Conservation (phyloP, 345 rosid species). For the Adansonia digitata region DNA sequence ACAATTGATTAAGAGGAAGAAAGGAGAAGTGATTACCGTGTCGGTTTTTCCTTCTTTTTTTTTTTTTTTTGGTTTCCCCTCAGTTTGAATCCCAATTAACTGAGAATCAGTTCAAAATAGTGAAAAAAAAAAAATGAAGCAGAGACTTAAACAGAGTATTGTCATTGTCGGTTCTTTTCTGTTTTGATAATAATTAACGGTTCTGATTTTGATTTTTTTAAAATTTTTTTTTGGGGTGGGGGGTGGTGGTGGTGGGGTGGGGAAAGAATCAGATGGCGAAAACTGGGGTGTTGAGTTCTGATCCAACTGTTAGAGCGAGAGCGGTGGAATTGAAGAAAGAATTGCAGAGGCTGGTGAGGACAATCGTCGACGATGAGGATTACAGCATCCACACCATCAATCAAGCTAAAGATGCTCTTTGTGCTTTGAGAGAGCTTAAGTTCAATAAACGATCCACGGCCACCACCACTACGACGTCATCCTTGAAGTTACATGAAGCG, state of each 20-base stretch:
- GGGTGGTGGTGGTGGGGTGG: slow-evolving; percentile 17
- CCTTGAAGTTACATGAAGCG: slow-evolving; percentile 39
- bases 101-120: not conserved
- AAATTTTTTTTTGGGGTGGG: not conserved
- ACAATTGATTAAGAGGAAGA: not conserved
- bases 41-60: not conserved
- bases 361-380: slow-evolving; percentile 67
- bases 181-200: not conserved
- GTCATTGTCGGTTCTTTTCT: slow-evolving; percentile 12
- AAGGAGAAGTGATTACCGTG: too few species aligned
- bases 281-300: slow-evolving; percentile 53
- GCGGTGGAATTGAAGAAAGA: slow-evolving; percentile 68
- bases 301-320: slow-evolving; percentile 53
- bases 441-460: slow-evolving; percentile 40
- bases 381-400: slow-evolving; percentile 46
- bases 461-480: slow-evolving; percentile 13
- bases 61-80: not conserved
- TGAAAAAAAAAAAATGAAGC: slow-evolving; percentile 7
- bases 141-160: slow-evolving; percentile 17
- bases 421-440: slow-evolving; percentile 51
- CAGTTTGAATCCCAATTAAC: not conserved
- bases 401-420: slow-evolving; percentile 57
- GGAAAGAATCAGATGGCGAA: slow-evolving; percentile 47
- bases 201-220: not conserved
- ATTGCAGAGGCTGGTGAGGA: slow-evolving; percentile 55